Evolutionary conservation across 768 basidiomycete species (phyloP).

Genomic region (Pleurotus eryngii): DNA sequence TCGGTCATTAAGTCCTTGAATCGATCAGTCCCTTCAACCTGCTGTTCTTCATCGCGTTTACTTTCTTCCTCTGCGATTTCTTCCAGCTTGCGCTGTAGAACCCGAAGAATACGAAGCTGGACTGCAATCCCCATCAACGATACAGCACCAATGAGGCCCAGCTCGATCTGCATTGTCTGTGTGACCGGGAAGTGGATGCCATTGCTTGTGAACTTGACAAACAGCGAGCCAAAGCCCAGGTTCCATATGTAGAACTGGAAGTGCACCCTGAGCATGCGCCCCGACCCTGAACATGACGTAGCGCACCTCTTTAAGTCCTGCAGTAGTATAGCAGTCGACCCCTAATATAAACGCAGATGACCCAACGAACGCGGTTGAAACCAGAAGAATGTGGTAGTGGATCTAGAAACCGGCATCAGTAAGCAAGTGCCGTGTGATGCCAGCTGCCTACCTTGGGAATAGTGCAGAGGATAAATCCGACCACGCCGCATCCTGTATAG

Average conservation of each 20-base stretch:
- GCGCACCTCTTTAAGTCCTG: slow-evolving; percentile 86
- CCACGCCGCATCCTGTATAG: slow-evolving; percentile 60
- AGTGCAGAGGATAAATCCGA: slow-evolving; percentile 81
- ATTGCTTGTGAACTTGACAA: slow-evolving; percentile 68
- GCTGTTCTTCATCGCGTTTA: slow-evolving; percentile 71
- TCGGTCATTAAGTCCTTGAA: slow-evolving; percentile 66
- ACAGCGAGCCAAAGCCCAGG: slow-evolving; percentile 78
- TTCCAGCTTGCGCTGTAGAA: slow-evolving; percentile 74
- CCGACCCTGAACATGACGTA: slow-evolving; percentile 9
- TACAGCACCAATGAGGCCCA: slow-evolving; percentile 83
- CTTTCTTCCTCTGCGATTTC: slow-evolving; percentile 78
- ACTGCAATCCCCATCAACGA: slow-evolving; percentile 86
- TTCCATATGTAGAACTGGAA: slow-evolving; percentile 93
- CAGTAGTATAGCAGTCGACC: slow-evolving; percentile 90
- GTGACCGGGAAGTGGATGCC: slow-evolving; percentile 78
- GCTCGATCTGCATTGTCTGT: slow-evolving; percentile 90
- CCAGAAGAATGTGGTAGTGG: slow-evolving; percentile 83
- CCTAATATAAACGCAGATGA: slow-evolving; percentile 89
- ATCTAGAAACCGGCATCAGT: slow-evolving; percentile 34
- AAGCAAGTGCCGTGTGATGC: slow-evolving; percentile 12
- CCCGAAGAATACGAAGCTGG: slow-evolving; percentile 80
- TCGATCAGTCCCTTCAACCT: slow-evolving; percentile 66
- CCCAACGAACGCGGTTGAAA: slow-evolving; percentile 87
- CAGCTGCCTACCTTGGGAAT: slow-evolving; percentile 56
- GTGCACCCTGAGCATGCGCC: slow-evolving; percentile 9